phyloP scores from a whole-genome alignment of 169 alveolate genomes.

The Theileria parva region DNA sequence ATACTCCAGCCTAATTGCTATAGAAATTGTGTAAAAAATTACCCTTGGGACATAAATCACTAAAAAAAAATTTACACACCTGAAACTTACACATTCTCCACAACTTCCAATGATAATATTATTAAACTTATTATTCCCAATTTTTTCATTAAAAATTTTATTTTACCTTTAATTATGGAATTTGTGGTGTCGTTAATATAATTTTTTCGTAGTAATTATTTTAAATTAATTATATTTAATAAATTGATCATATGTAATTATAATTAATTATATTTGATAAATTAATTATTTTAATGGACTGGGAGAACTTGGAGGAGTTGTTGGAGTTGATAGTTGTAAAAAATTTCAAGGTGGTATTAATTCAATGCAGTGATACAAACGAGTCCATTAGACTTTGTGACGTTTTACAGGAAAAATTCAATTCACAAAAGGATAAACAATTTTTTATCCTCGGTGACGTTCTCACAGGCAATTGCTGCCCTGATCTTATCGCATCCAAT shows the following conservation, averaged over 20 bases:
- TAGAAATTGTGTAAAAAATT: too few relatives aligned
- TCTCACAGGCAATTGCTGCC: conserved; percentile 53
- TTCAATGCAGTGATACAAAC: conserved; percentile 49
- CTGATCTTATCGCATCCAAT: conserved; percentile 52
- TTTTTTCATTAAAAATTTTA: too few relatives aligned
- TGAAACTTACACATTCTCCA: too few relatives aligned
- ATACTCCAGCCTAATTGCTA: conserved; percentile 37
- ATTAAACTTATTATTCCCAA: conserved; percentile 13
- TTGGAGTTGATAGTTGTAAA: conserved; percentile 1
- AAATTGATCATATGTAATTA: background rate
- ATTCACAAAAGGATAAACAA: background rate
- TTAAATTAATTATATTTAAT: too few relatives aligned
- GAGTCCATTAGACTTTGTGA: conserved; percentile 37
- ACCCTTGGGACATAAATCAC: too few relatives aligned
- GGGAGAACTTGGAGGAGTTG: background rate
- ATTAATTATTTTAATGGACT: too few relatives aligned
- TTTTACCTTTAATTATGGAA: background rate
- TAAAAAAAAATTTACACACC: too few relatives aligned
- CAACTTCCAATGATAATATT: too few relatives aligned
- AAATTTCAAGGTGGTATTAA: conserved; percentile 32
- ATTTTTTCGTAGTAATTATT: background rate
- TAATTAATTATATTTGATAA: too few relatives aligned
- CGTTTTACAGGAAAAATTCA: conserved; percentile 14
- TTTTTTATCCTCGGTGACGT: conserved; percentile 62
- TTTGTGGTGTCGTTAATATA: background rate